These are phyloP conservation scores for Cubamyces sp. DNA, from an alignment of 768 basidiomycete species.

Conservation along the genomic window DNA sequence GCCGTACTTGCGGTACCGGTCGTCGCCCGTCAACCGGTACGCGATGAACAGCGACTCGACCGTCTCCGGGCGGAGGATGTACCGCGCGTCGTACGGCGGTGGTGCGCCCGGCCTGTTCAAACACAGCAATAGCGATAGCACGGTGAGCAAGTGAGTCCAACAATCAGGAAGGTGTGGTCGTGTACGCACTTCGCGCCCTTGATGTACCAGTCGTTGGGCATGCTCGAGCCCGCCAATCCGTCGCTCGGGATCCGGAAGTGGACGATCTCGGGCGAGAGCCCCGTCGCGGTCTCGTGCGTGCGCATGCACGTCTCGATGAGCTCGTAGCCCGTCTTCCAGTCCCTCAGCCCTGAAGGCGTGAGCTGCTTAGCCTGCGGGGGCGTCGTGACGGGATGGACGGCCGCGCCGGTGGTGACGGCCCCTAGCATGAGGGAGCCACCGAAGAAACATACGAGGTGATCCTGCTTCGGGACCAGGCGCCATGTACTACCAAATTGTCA, in stretches of 20 bases:
- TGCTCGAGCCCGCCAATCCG: slow-evolving; percentile 46
- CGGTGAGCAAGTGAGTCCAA: neutral
- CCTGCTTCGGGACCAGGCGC: slow-evolving; percentile 85
- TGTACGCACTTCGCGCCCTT: slow-evolving; percentile 70
- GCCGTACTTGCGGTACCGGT: slow-evolving; percentile 77
- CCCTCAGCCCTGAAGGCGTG: slow-evolving; percentile 63
- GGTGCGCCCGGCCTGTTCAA: slow-evolving; percentile 29
- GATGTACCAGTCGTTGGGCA: slow-evolving; percentile 86
- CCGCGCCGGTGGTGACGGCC: slow-evolving; percentile 68
- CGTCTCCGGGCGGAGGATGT: slow-evolving; percentile 96
- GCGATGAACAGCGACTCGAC: slow-evolving; percentile 93
- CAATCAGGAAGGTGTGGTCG: too few species aligned
- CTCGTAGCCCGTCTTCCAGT: slow-evolving; percentile 82
- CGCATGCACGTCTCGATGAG: slow-evolving; percentile 88
- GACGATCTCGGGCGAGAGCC: slow-evolving; percentile 87
- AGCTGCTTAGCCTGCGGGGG: slow-evolving; percentile 71
- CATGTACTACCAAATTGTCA: slow-evolving; percentile 53
- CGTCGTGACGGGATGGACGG: slow-evolving; percentile 56
- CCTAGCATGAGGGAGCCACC: slow-evolving; percentile 92
- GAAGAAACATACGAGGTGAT: slow-evolving; percentile 95
- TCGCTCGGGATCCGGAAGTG: slow-evolving; percentile 77
- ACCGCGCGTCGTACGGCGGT: slow-evolving; percentile 79
- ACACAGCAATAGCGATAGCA: neutral
- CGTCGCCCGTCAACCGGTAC: slow-evolving; percentile 86
- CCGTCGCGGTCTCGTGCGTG: slow-evolving; percentile 86